Conservation (phyloP, 108 stramenopile species). For the Cyclotella baltica region DNA sequence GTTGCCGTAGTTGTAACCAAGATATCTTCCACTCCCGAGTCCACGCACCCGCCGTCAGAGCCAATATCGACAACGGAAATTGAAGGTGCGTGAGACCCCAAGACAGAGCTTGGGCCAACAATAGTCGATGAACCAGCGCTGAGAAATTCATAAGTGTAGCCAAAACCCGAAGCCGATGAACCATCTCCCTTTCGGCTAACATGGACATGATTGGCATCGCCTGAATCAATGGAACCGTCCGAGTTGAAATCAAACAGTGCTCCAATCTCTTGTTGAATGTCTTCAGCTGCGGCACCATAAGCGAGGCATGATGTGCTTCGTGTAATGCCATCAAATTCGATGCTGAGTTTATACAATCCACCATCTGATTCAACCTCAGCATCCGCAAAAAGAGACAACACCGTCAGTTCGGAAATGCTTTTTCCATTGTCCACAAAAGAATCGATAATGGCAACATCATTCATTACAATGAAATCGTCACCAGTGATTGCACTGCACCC, state of each 20-base stretch:
- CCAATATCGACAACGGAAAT: conserved; percentile 59
- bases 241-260: conserved; percentile 67
- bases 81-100: conserved; percentile 63
- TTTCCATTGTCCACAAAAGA: conserved; percentile 25
- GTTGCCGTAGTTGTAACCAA: conserved; percentile 53
- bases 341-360: conserved; percentile 48
- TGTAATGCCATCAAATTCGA: conserved; percentile 39
- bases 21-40: conserved; percentile 59
- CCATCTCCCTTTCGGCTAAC: conserved; percentile 73
- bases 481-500: conserved; percentile 33
- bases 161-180: conserved; percentile 61
- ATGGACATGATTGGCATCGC: conserved; percentile 61
- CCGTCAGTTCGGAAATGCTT: conserved; percentile 42
- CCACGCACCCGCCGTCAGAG: conserved; percentile 65
- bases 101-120: conserved; percentile 56
- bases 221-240: conserved; percentile 59
- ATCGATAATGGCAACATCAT: conserved; percentile 48
- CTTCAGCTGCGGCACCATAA: conserved; percentile 55
- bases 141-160: conserved; percentile 66
- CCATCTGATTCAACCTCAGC: conserved; percentile 25
- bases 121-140: conserved; percentile 36
- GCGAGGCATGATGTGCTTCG: conserved; percentile 55
- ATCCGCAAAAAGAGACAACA: conserved; percentile 43
- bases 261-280: conserved; percentile 63
- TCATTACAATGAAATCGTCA: conserved; percentile 29